phyloP scores from a whole-genome alignment of 352 stramenopile genomes.

The Phytophthora hybrid region DNA sequence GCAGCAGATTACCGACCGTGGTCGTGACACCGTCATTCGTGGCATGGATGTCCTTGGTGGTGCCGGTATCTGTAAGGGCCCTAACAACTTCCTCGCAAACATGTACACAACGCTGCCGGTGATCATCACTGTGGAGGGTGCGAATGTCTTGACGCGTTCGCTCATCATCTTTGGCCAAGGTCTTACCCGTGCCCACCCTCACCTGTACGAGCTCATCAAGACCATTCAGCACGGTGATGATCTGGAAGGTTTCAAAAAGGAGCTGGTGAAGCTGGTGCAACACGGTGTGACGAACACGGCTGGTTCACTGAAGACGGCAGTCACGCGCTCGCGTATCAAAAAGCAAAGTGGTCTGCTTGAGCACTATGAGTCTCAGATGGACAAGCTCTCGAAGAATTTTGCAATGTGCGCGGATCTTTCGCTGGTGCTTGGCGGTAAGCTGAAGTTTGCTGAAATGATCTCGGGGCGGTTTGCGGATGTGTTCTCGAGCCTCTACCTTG shows the following conservation, averaged over 20 bases:
- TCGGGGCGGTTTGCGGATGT: slow-evolving; percentile 97
- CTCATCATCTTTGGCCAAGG: slow-evolving; percentile 99
- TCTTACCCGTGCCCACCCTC: slow-evolving; percentile 97
- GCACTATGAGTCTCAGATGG: slow-evolving; percentile 98
- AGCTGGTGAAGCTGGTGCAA: slow-evolving; percentile 95
- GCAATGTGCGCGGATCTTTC: slow-evolving; percentile 95
- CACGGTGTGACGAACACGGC: slow-evolving; percentile 95
- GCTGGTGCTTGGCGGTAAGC: slow-evolving; percentile 96
- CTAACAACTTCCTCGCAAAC: slow-evolving; percentile 97
- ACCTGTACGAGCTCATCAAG: slow-evolving; percentile 98
- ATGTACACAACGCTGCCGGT: slow-evolving; percentile 97
- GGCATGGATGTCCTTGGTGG: slow-evolving; percentile 98
- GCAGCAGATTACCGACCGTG: slow-evolving; percentile 98
- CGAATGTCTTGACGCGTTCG: slow-evolving; percentile 98
- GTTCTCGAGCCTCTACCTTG: slow-evolving; percentile 97
- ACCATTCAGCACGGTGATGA: slow-evolving; percentile 96
- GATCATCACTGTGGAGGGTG: slow-evolving; percentile 98
- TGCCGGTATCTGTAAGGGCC: slow-evolving; percentile 97
- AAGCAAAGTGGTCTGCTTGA: slow-evolving; percentile 85
- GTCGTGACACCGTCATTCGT: slow-evolving; percentile 95
- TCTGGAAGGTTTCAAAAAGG: slow-evolving; percentile 93
- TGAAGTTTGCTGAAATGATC: slow-evolving; percentile 99
- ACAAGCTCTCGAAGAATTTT: slow-evolving; percentile 97
- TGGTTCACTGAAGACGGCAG: slow-evolving; percentile 87
- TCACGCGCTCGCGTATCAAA: slow-evolving; percentile 94